These are phyloP conservation scores for Austroboletus eburneus DNA, from an alignment of 768 basidiomycete species.

Conservation along the genomic window DNA sequence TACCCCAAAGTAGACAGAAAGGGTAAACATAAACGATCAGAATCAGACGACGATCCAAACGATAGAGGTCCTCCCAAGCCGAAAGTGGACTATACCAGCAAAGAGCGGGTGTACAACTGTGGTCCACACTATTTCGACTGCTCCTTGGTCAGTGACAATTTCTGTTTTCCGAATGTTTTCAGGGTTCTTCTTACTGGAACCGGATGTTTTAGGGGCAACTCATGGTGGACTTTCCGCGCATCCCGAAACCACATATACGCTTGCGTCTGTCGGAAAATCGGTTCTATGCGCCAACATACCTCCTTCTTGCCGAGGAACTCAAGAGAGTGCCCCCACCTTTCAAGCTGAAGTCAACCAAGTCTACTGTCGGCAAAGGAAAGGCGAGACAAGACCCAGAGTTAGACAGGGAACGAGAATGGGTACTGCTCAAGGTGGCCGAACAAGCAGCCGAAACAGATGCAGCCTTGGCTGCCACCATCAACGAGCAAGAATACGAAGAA, in stretches of 20 bases:
- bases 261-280: constrained; percentile 32
- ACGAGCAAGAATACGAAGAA: constrained; percentile 43
- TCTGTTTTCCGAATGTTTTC: too few relatives aligned
- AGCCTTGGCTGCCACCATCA: constrained; percentile 30
- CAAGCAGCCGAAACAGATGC: constrained; percentile 24
- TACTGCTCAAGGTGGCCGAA: constrained; percentile 34
- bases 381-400: constrained; percentile 43
- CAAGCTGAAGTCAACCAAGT: constrained; percentile 32
- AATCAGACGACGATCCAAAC: constrained; percentile 19
- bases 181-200: not conserved
- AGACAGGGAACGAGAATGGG: constrained; percentile 42
- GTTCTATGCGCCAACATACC: constrained; percentile 66
- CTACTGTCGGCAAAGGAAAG: constrained; percentile 39
- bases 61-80: constrained; percentile 32
- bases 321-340: constrained; percentile 33
- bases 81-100: constrained; percentile 52
- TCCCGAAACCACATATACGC: constrained; percentile 54
- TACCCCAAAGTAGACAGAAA: constrained; percentile 56
- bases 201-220: constrained; percentile 43
- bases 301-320: constrained; percentile 42
- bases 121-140: constrained; percentile 46
- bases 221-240: constrained; percentile 50
- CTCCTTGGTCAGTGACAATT: constrained; percentile 47
- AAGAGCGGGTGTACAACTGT: constrained; percentile 41
- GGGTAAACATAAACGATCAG: constrained; percentile 41